Evolutionary conservation across 768 basidiomycete genomes (phyloP), one percentile per base, ranked within the genome.

Genomic region (Postia placenta): DNA sequence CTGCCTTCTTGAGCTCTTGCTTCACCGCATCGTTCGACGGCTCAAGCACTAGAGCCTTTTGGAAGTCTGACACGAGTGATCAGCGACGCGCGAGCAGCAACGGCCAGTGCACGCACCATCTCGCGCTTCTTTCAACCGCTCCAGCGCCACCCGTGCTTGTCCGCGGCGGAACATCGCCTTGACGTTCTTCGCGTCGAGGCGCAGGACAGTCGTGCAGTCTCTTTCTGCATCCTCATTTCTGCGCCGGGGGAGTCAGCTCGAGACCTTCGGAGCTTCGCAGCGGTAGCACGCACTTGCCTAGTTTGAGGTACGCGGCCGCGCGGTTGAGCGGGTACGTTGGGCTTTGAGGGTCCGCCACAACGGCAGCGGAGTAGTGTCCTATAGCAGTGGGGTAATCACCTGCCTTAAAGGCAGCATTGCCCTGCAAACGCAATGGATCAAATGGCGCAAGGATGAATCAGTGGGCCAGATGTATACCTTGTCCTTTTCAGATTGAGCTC

Each of bases 251-350:
- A 15, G 15, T 33, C 9, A 33, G 30, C 30, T 33, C 30, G 30
- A 33, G 15, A 33, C 30, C n/a, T n/a, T 33, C 30, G 15, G 9
- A 33, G 7, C 15, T 33, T 7, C 30, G 30, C 47, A 53, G 43
- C 35, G 30, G 9, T 25, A 50, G 58, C 67, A 84, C 91, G 72
- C 74, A 92, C 92, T 95, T 96, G 79, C 82, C 84, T 70, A 95
- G 78, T 75, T 92, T 94, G 52, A 97, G 76, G 71, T 94, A 94
- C 23, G 92, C 90, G 28, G 90, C 87, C 2, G 92, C 89, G 38
- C 94, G 81, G 62, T 97, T 97, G 27, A 94, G 73, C 27, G 85
- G 82, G 54, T 84, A 87, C 0, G 89, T 86, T n/a, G 78, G 71
- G 58, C 95, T 89, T 0, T 63, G 70, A 11, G 69, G 63, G 65